Base-by-base conservation (phyloP, 1,139 yeast genomes). In the Scheffersomyces insectosa region DNA sequence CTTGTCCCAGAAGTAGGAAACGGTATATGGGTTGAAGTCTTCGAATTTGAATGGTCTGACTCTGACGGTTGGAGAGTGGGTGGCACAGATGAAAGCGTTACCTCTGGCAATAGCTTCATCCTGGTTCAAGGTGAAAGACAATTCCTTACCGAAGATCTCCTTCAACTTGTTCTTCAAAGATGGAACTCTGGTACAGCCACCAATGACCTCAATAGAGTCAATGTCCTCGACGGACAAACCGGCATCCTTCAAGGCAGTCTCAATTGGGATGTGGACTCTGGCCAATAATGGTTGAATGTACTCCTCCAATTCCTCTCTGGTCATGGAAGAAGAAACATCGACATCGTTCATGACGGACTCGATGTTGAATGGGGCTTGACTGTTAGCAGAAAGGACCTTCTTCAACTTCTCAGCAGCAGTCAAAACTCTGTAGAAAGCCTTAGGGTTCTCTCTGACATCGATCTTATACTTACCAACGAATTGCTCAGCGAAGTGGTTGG, bases 41-140 rank as follows among this genome's bases (percentile, higher is more conserved):
- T 93, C 97, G 65, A 91, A 93, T 75, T 91, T 93, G 85, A 93
- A 93, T 59, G 97, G 97, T 75, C 98, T 87, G 45, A 95, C 99
- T 77, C 99, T 88, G 62, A 93, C 84, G 55, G 97, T 91, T 72
- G 99, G 99, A 28, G 99, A 93, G 80, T 91, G 98, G 74, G 91
- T 88, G 58, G 99, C 99, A 72, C 99, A 93, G 63, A 95, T 88
- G 74, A 93, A 95, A 43, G 99, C 97, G 58, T 96, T 95, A 78
- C 99, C 99, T 72, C 95, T 88, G 49, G 99, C 98, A 68, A 91
- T 86, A 51, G 99, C 97, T 80, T 93, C 99, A 66, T 93, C 99
- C 77, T 91, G 98, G 81, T 95, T 93, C 73, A 95, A 83, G 58
- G 98, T 95, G 77, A 88, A 88, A 37, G 97, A 88, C 65, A 93